Conservation (phyloP, 176 grass and related monocot species). For the Themeda triandra region DNA sequence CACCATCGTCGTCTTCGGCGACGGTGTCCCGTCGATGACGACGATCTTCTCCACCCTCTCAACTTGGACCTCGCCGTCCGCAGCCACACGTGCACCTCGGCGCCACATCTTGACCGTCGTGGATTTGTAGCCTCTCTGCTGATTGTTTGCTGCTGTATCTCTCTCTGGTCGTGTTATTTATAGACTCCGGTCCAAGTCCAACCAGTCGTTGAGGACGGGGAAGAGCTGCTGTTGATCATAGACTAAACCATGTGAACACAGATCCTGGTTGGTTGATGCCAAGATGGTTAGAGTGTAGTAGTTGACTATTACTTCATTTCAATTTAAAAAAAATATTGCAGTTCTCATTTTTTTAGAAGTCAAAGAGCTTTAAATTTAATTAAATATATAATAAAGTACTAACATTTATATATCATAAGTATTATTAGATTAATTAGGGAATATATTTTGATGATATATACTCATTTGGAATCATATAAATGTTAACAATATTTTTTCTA, state of each 20-base stretch:
- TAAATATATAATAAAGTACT: background rate
- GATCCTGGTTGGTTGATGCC: background rate
- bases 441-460: too few species aligned
- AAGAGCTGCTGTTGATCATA: background rate
- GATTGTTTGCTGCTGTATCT: background rate
- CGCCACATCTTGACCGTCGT: background rate
- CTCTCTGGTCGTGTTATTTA: background rate
- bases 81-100: background rate
- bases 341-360: background rate
- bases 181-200: background rate
- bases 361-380: too few species aligned
- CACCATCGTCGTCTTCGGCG: background rate
- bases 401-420: background rate
- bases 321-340: background rate
- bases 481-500: too few species aligned
- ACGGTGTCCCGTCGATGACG: background rate
- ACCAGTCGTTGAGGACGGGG: background rate
- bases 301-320: background rate
- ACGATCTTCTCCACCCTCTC: slow-evolving; percentile 12
- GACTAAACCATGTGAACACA: background rate
- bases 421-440: background rate
- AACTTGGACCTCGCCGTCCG: background rate
- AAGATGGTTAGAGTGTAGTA: background rate
- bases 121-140: background rate
- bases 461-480: too few species aligned